These are phyloP conservation scores for Acacia crassicarpa DNA, from an alignment of 306 rosid genomes.

Conservation along the genomic window DNA sequence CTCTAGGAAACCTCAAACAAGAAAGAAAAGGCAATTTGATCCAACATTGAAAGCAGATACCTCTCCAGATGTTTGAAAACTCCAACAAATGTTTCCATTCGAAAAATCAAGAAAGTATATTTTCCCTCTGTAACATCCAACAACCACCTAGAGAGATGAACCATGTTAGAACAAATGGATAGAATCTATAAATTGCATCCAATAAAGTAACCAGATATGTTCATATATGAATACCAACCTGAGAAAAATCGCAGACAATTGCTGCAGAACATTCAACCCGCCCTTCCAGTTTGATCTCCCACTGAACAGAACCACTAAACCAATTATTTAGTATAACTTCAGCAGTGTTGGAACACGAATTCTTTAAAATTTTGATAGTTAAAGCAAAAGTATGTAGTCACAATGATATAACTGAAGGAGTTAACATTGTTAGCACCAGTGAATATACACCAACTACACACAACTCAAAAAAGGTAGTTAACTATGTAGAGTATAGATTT, in stretches of 20 bases:
- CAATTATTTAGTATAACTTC: slow-evolving; percentile 46
- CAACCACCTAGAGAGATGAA: slow-evolving; percentile 66
- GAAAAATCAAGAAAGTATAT: slow-evolving; percentile 77
- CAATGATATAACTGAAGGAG: not conserved
- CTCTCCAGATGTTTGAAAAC: slow-evolving; percentile 85
- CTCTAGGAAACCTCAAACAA: slow-evolving; percentile 28
- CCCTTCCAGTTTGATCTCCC: slow-evolving; percentile 85
- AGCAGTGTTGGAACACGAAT: slow-evolving; percentile 23
- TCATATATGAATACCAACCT: slow-evolving; percentile 52
- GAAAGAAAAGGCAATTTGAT: slow-evolving; percentile 24
- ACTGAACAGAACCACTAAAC: slow-evolving; percentile 84
- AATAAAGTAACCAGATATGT: not conserved
- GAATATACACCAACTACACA: slow-evolving; percentile 10
- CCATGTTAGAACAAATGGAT: slow-evolving; percentile 30
- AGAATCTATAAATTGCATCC: slow-evolving; percentile 9
- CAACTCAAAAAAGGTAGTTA: not conserved
- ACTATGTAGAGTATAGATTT: not conserved
- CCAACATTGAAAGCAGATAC: slow-evolving; percentile 41
- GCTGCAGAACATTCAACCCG: slow-evolving; percentile 89
- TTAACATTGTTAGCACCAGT: slow-evolving; percentile 7
- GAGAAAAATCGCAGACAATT: slow-evolving; percentile 73
- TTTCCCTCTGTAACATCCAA: slow-evolving; percentile 90
- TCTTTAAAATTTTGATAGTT: slow-evolving; percentile 7
- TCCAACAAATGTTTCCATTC: slow-evolving; percentile 72
- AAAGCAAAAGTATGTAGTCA: slow-evolving; percentile 10